Evolutionary conservation across 1,139 yeast genomes (phyloP).

Genomic region (Blastobotrys proliferans): DNA sequence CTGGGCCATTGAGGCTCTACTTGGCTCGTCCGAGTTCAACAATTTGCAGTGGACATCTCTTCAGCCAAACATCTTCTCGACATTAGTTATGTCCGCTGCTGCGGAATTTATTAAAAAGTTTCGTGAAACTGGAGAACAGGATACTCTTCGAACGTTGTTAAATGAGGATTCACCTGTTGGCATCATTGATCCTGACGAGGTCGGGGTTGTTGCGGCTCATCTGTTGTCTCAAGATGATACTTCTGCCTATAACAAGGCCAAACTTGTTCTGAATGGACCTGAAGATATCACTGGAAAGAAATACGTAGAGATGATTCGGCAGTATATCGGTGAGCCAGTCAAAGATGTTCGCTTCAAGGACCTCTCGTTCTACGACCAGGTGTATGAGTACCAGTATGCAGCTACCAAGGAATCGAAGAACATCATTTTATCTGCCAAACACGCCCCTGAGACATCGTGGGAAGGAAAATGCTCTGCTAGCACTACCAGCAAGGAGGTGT

Average conservation of each 20-base stretch:
- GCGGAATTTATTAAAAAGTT: not conserved
- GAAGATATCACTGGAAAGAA: not conserved
- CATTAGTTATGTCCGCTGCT: not conserved
- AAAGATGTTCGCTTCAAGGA: too few relatives aligned
- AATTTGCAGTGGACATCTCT: not conserved
- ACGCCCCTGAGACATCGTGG: too few relatives aligned
- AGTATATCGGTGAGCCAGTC: not conserved
- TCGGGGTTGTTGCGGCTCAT: not conserved
- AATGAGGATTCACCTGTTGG: not conserved
- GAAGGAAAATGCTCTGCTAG: too few relatives aligned
- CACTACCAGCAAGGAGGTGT: too few relatives aligned
- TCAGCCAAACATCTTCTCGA: not conserved
- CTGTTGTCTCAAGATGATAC: not conserved
- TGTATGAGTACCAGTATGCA: too few relatives aligned
- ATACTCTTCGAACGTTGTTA: not conserved
- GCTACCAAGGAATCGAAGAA: too few relatives aligned
- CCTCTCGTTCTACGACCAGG: too few relatives aligned
- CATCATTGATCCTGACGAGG: not conserved
- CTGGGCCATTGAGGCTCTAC: too few relatives aligned
- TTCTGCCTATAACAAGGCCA: not conserved
- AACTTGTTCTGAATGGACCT: not conserved
- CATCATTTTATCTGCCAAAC: too few relatives aligned
- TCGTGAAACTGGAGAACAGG: not conserved
- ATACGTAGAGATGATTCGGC: not conserved
- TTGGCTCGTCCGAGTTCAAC: not conserved